phyloP scores from a whole-genome alignment of 441 rosid genomes.

The Iberis amara region DNA sequence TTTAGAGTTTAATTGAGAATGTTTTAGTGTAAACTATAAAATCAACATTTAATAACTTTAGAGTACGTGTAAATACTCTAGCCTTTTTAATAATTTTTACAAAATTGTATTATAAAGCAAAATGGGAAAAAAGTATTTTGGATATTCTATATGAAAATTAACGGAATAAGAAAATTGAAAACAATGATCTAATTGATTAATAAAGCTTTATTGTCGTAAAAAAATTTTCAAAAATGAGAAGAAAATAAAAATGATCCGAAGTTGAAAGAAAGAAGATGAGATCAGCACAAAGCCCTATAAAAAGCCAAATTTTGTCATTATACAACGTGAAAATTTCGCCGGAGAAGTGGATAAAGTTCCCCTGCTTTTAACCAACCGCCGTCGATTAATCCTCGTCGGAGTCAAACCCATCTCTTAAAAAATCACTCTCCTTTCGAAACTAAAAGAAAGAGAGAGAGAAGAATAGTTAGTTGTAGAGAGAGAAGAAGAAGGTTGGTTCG shows the following conservation, averaged over 20 bases:
- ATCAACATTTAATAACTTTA: no score
- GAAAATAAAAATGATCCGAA: neutral
- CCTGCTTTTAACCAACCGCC: slow-evolving; percentile 10
- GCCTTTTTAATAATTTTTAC: no score
- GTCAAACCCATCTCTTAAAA: slow-evolving; percentile 18
- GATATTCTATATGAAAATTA: no score
- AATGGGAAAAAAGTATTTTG: no score
- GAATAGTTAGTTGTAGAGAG: slow-evolving; percentile 31
- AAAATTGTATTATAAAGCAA: no score
- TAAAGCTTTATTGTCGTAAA: no score
- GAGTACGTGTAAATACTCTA: no score
- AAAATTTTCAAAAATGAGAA: no score
- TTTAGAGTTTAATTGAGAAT: no score
- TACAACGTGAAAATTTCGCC: slow-evolving; percentile 24
- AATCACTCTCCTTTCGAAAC: neutral
- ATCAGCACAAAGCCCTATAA: slow-evolving; percentile 24
- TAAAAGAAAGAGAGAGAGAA: slow-evolving; percentile 6
- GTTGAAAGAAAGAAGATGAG: slow-evolving; percentile 16
- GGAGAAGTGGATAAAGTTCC: slow-evolving; percentile 30
- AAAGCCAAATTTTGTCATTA: slow-evolving; percentile 31
- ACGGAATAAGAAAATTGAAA: no score
- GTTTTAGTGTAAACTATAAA: no score
- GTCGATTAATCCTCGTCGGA: slow-evolving; percentile 24
- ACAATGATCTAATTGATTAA: no score
- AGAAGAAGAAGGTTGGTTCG: slow-evolving; percentile 31